These are phyloP conservation scores for Passiflora organensis DNA, from an alignment of 345 rosid genomes.

Conservation along the genomic window DNA sequence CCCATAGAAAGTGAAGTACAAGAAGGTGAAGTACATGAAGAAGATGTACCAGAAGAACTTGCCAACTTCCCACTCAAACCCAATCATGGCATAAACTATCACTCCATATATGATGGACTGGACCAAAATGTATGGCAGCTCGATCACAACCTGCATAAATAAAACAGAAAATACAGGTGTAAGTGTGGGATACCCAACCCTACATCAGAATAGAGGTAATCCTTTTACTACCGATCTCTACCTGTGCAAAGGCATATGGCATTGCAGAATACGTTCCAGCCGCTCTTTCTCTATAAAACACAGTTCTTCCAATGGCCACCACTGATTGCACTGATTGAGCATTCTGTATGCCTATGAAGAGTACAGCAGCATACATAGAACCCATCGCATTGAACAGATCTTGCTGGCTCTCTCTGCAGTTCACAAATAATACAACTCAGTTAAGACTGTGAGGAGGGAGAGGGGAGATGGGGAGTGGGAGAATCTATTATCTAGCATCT, in stretches of 20 bases:
- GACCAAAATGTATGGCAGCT: conserved; percentile 47
- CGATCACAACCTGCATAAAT: conserved; percentile 44
- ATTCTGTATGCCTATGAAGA: conserved; percentile 66
- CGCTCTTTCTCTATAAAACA: conserved; percentile 76
- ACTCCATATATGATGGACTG: conserved; percentile 46
- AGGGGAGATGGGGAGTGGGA: background rate
- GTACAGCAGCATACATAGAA: conserved; percentile 62
- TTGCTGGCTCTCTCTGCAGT: conserved; percentile 37
- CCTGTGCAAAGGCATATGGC: conserved; percentile 74
- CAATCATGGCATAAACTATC: conserved; percentile 63
- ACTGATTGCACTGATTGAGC: conserved; percentile 53
- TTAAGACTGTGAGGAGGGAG: background rate
- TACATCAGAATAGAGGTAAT: too few relatives aligned
- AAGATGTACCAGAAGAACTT: conserved; percentile 70
- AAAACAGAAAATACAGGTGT: too few relatives aligned
- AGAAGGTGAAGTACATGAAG: conserved; percentile 53
- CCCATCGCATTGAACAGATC: conserved; percentile 72
- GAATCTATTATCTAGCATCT: background rate
- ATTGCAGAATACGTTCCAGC: conserved; percentile 79
- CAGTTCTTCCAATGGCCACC: conserved; percentile 62
- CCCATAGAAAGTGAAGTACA: conserved; percentile 44
- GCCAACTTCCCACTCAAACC: conserved; percentile 45
- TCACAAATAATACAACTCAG: background rate
- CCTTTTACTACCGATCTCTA: too few relatives aligned
- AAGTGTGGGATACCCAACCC: too few relatives aligned